Percentiles rank a stretch among this genome's conserved stretches.
phyloP scores from a whole-genome alignment of 1,284 basidiomycete species.

The Macrocybe sp. region DNA sequence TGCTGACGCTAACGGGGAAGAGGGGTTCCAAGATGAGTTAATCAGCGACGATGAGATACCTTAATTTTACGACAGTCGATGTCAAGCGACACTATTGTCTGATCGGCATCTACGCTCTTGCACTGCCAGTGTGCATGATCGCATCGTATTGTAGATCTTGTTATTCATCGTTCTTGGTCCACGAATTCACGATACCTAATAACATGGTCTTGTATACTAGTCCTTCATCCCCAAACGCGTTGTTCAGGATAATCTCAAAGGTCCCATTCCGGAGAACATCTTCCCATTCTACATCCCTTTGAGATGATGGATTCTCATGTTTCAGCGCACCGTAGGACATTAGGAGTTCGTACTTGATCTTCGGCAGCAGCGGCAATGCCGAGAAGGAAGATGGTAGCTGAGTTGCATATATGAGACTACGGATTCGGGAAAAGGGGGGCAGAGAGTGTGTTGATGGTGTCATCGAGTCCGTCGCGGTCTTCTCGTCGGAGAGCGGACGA shows the following conservation, averaged over 20 bases:
- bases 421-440: slow-evolving; percentile 29
- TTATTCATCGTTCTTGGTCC: too few relatives aligned
- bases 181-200: too few relatives aligned
- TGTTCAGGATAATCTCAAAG: slow-evolving; percentile 27
- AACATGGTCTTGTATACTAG: too few relatives aligned
- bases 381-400: slow-evolving; percentile 9
- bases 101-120: too few relatives aligned
- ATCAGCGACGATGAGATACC: slow-evolving; percentile 19
- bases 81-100: too few relatives aligned
- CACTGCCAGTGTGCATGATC: too few relatives aligned
- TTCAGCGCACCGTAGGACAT: slow-evolving; percentile 43
- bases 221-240: slow-evolving; percentile 19
- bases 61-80: neutral
- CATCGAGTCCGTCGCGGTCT: slow-evolving; percentile 11
- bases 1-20: slow-evolving; percentile 45
- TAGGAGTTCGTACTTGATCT: slow-evolving; percentile 44
- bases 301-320: slow-evolving; percentile 19
- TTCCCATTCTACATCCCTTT: slow-evolving; percentile 43
- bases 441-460: slow-evolving; percentile 11
- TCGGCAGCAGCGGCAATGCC: slow-evolving; percentile 11
- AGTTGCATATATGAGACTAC: slow-evolving; percentile 24
- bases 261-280: slow-evolving; percentile 27
- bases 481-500: neutral
- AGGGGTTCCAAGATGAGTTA: slow-evolving; percentile 44
- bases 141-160: too few relatives aligned